Percentiles rank a stretch among this genome's conserved stretches.
These are phyloP conservation scores for Annulohypoxylon maeteangense DNA, from an alignment of 495 filamentous ascomycete species.

Conservation along the genomic window DNA sequence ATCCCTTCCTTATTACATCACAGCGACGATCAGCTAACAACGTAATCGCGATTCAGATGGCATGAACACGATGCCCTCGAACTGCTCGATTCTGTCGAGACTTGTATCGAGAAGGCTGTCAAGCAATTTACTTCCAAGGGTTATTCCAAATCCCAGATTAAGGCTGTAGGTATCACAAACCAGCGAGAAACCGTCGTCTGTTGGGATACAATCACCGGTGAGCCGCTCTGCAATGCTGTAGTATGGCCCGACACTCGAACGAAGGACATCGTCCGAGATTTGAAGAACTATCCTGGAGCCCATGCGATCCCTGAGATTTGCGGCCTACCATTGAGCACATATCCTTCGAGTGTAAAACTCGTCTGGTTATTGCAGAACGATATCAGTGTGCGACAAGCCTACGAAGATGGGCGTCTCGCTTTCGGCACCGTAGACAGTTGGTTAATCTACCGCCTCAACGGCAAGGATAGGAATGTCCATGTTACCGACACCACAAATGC, in stretches of 20 bases:
- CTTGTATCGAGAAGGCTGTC: slow-evolving; percentile 86
- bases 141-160: slow-evolving; percentile 76
- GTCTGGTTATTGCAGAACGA: slow-evolving; percentile 85
- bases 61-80: slow-evolving; percentile 92
- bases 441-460: slow-evolving; percentile 91
- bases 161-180: slow-evolving; percentile 91
- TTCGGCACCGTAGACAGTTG: slow-evolving; percentile 97
- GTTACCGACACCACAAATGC: slow-evolving; percentile 95
- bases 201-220: slow-evolving; percentile 89
- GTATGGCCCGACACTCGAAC: slow-evolving; percentile 96
- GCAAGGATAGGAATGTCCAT: slow-evolving; percentile 68
- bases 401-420: slow-evolving; percentile 80
- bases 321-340: slow-evolving; percentile 91
- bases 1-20: slow-evolving; percentile 7
- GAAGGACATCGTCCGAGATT: slow-evolving; percentile 78
- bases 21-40: slow-evolving; percentile 30
- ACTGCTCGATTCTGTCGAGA: slow-evolving; percentile 79
- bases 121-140: slow-evolving; percentile 77
- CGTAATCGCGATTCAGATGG: slow-evolving; percentile 68
- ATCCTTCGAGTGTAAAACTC: slow-evolving; percentile 90
- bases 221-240: slow-evolving; percentile 88
- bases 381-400: slow-evolving; percentile 75
- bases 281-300: slow-evolving; percentile 73
- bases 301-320: slow-evolving; percentile 79
- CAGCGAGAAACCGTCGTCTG: slow-evolving; percentile 94